Conservation (phyloP, 495 filamentous ascomycete species). For the Podospora appendiculata region DNA sequence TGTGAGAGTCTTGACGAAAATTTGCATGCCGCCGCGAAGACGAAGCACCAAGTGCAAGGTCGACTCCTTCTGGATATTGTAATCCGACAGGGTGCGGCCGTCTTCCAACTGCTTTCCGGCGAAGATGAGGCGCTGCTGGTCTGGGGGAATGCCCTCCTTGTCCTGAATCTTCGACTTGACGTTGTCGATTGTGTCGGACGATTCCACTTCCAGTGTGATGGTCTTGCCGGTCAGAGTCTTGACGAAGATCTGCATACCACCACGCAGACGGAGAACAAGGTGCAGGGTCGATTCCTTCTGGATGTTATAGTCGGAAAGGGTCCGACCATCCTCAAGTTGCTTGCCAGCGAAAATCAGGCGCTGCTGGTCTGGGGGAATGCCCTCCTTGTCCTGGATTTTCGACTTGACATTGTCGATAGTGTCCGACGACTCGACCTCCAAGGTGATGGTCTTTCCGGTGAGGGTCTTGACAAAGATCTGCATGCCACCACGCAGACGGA, state of each 20-base stretch:
- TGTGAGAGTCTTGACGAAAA: slow-evolving; percentile 89
- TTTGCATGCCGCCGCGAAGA: slow-evolving; percentile 96
- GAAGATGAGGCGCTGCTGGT: slow-evolving; percentile 98
- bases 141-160: slow-evolving; percentile 98
- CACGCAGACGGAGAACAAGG: slow-evolving; percentile 92
- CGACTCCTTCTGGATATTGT: slow-evolving; percentile 99
- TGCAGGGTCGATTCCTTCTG: slow-evolving; percentile 98
- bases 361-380: slow-evolving; percentile 90
- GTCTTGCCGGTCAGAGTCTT: slow-evolving; percentile 84
- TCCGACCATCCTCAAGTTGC: slow-evolving; percentile 78
- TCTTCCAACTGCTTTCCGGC: slow-evolving; percentile 78
- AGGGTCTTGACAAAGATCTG: slow-evolving; percentile 91
- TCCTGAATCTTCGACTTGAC: slow-evolving; percentile 95
- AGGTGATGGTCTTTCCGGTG: slow-evolving; percentile 96
- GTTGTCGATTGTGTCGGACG: slow-evolving; percentile 88
- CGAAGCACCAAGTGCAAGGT: slow-evolving; percentile 96
- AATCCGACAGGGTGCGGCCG: slow-evolving; percentile 87
- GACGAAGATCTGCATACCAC: slow-evolving; percentile 95
- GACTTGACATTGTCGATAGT: slow-evolving; percentile 93
- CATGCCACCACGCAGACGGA: slow-evolving; percentile 98
- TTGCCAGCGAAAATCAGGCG: slow-evolving; percentile 96
- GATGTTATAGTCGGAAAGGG: slow-evolving; percentile 94
- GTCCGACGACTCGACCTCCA: slow-evolving; percentile 93
- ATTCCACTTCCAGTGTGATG: slow-evolving; percentile 86
- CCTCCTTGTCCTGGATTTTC: slow-evolving; percentile 86